Percentiles rank a stretch among this genome's conserved stretches.
These are phyloP conservation scores for Malassezia caprae DNA, from an alignment of 1,284 basidiomycete genomes.

Conservation along the genomic window DNA sequence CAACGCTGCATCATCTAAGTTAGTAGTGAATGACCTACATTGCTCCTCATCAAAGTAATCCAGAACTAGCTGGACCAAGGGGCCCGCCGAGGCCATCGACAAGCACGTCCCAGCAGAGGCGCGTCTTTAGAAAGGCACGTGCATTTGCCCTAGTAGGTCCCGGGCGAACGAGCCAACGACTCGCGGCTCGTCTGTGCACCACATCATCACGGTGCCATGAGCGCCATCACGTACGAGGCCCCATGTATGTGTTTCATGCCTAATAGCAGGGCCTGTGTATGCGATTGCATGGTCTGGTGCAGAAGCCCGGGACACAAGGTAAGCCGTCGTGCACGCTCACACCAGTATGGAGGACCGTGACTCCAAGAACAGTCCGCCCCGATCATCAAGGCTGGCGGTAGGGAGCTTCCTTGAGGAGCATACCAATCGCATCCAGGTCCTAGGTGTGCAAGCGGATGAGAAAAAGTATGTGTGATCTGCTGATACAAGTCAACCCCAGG, in stretches of 20 bases:
- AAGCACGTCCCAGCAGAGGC: not conserved
- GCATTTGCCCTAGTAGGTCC: not conserved
- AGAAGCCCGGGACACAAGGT: constrained; percentile 22
- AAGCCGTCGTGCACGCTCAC: not conserved
- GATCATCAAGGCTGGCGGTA: constrained; percentile 34
- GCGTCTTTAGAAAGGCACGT: not conserved
- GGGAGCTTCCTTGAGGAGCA: constrained; percentile 45
- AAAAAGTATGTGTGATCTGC: constrained; percentile 11
- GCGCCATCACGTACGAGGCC: constrained; percentile 23
- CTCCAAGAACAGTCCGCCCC: constrained; percentile 19
- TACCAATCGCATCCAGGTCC: constrained; percentile 44
- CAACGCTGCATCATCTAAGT: constrained; percentile 11
- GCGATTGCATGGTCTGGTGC: constrained; percentile 38
- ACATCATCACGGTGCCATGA: constrained; percentile 2
- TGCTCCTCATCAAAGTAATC: constrained; percentile 18
- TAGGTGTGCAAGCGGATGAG: constrained; percentile 29
- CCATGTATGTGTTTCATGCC: constrained; percentile 18
- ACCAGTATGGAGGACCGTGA: not conserved
- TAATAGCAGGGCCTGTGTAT: constrained; percentile 31
- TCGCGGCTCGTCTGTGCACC: no score
- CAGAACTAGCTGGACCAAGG: constrained; percentile 12
- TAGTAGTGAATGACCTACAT: constrained; percentile 2
- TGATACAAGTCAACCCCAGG: constrained; percentile 10
- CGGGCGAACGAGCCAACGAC: not conserved
- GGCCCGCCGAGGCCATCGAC: not conserved